phyloP scores from a whole-genome alignment of 768 basidiomycete species.

The Tremella fuciformis region DNA sequence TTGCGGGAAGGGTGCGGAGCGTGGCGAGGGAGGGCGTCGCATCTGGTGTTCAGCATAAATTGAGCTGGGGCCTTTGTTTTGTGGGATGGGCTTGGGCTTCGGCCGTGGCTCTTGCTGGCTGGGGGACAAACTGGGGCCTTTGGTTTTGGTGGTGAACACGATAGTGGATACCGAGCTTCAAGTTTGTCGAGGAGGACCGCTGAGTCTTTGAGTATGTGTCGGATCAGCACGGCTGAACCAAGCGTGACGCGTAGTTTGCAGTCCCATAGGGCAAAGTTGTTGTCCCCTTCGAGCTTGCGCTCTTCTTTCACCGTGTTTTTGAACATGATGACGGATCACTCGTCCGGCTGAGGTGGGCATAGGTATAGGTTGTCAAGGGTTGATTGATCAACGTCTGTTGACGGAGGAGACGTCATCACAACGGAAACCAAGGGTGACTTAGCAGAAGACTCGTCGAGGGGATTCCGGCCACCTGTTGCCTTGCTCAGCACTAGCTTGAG shows the following conservation, averaged over 20 bases:
- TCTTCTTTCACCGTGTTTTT: not conserved
- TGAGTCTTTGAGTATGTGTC: not conserved
- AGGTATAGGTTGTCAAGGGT: not conserved
- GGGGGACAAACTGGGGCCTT: too few relatives aligned
- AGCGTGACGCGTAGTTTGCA: not conserved
- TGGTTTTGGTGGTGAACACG: not conserved
- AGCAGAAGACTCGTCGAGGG: too few relatives aligned
- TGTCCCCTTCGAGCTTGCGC: not conserved
- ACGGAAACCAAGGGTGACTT: not conserved
- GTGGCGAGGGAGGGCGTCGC: too few relatives aligned
- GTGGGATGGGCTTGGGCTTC: too few relatives aligned
- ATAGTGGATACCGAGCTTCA: not conserved
- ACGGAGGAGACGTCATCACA: not conserved
- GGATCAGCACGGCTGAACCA: not conserved
- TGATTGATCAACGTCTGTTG: not conserved
- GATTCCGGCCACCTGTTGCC: constrained; percentile 1
- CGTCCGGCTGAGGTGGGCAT: not conserved
- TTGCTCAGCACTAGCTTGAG: not conserved
- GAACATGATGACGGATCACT: not conserved
- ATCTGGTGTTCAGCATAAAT: too few relatives aligned
- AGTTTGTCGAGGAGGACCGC: not conserved
- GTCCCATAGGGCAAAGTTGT: constrained; percentile 1
- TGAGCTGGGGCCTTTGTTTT: too few relatives aligned
- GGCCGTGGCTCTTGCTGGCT: too few relatives aligned
- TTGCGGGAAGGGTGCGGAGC: too few relatives aligned